Evolutionary conservation across 805 yeast genomes (phyloP), one percentile per base, ranked within the genome.

Genomic region (Yamadazyma phyllophila): DNA sequence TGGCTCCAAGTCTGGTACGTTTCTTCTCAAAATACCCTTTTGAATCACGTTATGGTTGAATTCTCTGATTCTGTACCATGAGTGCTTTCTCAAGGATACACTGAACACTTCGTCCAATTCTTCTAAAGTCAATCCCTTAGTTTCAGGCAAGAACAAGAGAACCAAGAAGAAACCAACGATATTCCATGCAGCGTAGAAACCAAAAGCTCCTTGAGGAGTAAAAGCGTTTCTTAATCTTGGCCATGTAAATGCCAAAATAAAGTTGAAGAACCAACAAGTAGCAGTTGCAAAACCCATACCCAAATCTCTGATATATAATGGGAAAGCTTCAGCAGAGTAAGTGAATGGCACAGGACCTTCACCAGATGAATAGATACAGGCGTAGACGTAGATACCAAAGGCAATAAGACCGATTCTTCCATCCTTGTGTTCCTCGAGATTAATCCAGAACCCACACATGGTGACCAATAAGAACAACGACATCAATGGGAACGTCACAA

Each of bases 311-410:
- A 86, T 79, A 58, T 85, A 84, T 57, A 87, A 71, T 49, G 92
- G 88, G 69, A 85, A 70, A 79, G 56, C 85, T 64, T 88, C 96
- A 8, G 96, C 95, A 17, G 90, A 83, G 60, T 88, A 86, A 2
- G 94, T 85, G 69, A 88, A 88, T 3, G 96, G 95, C 37, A 88
- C 94, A 11, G 94, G 95, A 36, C 96, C 96, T 62, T 85, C 88
- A 45, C 95, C 92, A 2, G 87, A 80, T 0, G 95, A 85, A 66
- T 88, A 88, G 45, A 85, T 83, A 36, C 80, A 75, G 0, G 88
- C 71, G 64, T 78, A 88, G 26, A 88, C 59, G 61, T 88, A 88
- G 47, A 88, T 82, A 53, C 94, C 95, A 49, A 81, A 68, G 5
- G 85, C 72, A 45, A 87, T 81, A 44, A 84, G 74, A 3, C 82